Evolutionary conservation across 192 early-diverging fungal genomes (phyloP).

Genomic region (Coemansia sp.): DNA sequence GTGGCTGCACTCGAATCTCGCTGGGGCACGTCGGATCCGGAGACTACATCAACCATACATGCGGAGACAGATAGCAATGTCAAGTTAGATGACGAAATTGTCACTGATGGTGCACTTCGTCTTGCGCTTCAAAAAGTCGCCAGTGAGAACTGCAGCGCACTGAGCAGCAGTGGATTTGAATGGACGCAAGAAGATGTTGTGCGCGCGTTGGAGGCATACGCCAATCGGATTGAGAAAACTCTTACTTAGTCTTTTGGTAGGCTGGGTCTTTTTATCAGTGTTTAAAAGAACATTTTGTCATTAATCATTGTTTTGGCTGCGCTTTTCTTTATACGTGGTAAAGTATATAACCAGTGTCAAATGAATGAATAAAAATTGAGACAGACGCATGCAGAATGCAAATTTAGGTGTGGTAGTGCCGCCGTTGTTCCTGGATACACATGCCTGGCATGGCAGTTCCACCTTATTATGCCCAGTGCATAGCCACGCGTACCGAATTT

Average conservation of each 20-base stretch:
- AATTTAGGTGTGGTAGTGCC: not conserved
- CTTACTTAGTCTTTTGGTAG: too few relatives aligned
- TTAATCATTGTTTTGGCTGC: too few relatives aligned
- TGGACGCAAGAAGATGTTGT: slow-evolving; percentile 43
- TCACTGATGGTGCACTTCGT: slow-evolving; percentile 17
- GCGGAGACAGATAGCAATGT: slow-evolving; percentile 25
- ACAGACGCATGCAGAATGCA: slow-evolving; percentile 5
- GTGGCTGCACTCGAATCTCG: slow-evolving; percentile 31
- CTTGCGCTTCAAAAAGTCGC: slow-evolving; percentile 32
- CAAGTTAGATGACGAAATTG: slow-evolving; percentile 24
- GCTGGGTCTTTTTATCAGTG: too few relatives aligned
- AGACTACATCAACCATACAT: too few relatives aligned
- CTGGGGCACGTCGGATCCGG: not conserved
- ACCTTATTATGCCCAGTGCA: too few relatives aligned
- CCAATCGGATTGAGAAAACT: slow-evolving; percentile 7
- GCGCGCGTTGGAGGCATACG: slow-evolving; percentile 33
- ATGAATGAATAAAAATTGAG: not conserved
- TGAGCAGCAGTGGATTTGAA: slow-evolving; percentile 18
- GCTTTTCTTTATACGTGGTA: not conserved
- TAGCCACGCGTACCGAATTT: too few relatives aligned
- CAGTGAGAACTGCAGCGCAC: slow-evolving; percentile 6
- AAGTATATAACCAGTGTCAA: not conserved
- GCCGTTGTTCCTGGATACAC: too few relatives aligned
- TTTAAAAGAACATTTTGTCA: too few relatives aligned
- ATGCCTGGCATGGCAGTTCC: too few relatives aligned